Conservation (phyloP, 2,329 filamentous ascomycete genomes). For the Alternaria conjuncta region DNA sequence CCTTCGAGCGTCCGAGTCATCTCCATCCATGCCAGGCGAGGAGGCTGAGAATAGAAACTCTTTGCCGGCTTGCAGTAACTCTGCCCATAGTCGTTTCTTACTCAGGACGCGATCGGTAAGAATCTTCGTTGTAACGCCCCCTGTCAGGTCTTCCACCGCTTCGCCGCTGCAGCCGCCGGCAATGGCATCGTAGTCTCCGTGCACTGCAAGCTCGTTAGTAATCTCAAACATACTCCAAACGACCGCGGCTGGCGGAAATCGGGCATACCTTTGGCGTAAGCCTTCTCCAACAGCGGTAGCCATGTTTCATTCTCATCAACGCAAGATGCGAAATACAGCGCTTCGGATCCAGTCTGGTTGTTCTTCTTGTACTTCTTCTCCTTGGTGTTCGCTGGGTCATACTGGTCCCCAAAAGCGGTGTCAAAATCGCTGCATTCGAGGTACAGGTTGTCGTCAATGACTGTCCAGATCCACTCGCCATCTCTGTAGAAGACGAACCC, state of each 20-base stretch:
- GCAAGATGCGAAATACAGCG: slow-evolving; percentile 79
- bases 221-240: neutral
- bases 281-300: slow-evolving; percentile 81
- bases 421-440: slow-evolving; percentile 80
- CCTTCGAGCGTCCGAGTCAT: slow-evolving; percentile 63
- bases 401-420: slow-evolving; percentile 70
- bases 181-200: slow-evolving; percentile 78
- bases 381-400: slow-evolving; percentile 63
- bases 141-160: slow-evolving; percentile 64
- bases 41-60: slow-evolving; percentile 76
- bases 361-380: slow-evolving; percentile 69
- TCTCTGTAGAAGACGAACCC: slow-evolving; percentile 81
- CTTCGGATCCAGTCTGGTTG: slow-evolving; percentile 75
- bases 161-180: slow-evolving; percentile 69
- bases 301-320: slow-evolving; percentile 79
- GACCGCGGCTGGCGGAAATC: neutral
- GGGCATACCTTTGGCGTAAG: slow-evolving; percentile 69
- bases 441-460: slow-evolving; percentile 89
- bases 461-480: slow-evolving; percentile 78
- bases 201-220: slow-evolving; percentile 54
- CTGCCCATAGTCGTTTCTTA: slow-evolving; percentile 82
- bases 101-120: slow-evolving; percentile 74
- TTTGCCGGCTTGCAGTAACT: slow-evolving; percentile 75
- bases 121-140: slow-evolving; percentile 73
- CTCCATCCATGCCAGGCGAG: slow-evolving; percentile 61